These are phyloP conservation scores for Pyrenophora teres DNA, from an alignment of 2,329 filamentous ascomycete species.

Conservation along the genomic window DNA sequence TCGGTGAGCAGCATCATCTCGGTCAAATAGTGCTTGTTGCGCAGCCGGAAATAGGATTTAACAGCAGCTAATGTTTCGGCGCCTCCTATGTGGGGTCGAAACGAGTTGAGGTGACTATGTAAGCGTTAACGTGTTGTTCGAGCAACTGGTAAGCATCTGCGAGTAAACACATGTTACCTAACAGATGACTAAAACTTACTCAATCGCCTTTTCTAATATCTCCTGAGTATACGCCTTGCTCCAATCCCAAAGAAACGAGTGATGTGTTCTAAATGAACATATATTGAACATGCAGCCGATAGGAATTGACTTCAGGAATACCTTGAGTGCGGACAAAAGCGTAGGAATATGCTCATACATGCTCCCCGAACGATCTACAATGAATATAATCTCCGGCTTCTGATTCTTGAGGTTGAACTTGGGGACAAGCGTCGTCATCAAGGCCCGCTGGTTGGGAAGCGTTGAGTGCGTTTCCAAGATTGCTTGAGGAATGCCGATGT, in stretches of 20 bases:
- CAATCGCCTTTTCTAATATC: neutral
- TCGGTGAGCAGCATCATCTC: slow-evolving; percentile 10
- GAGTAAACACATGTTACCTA: too few species aligned
- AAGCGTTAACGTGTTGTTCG: too few species aligned
- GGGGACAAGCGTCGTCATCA: slow-evolving; percentile 9
- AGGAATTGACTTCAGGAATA: slow-evolving; percentile 10
- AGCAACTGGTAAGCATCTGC: too few species aligned
- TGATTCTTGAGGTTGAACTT: slow-evolving; percentile 11
- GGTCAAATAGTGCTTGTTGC: neutral
- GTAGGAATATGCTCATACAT: slow-evolving; percentile 1
- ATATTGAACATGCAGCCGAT: slow-evolving; percentile 13
- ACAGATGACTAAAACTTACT: too few species aligned
- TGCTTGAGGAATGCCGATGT: slow-evolving; percentile 7
- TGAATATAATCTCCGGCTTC: slow-evolving; percentile 10
- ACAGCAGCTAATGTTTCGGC: slow-evolving; percentile 2
- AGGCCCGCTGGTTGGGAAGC: slow-evolving; percentile 4
- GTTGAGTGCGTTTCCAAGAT: slow-evolving; percentile 5
- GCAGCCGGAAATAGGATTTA: slow-evolving; percentile 1
- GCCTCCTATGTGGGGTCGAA: slow-evolving; percentile 2
- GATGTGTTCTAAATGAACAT: neutral
- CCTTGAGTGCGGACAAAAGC: slow-evolving; percentile 5
- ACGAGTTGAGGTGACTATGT: too few species aligned
- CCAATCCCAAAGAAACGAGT: slow-evolving; percentile 4
- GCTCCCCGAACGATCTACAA: slow-evolving; percentile 11
- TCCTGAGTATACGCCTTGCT: neutral